A percentile compares a stretch with the other conserved stretches of the same genome.
These are phyloP conservation scores for Echinochloa phyllopogon DNA, from an alignment of 176 grass and related monocot genomes.

Conservation along the genomic window DNA sequence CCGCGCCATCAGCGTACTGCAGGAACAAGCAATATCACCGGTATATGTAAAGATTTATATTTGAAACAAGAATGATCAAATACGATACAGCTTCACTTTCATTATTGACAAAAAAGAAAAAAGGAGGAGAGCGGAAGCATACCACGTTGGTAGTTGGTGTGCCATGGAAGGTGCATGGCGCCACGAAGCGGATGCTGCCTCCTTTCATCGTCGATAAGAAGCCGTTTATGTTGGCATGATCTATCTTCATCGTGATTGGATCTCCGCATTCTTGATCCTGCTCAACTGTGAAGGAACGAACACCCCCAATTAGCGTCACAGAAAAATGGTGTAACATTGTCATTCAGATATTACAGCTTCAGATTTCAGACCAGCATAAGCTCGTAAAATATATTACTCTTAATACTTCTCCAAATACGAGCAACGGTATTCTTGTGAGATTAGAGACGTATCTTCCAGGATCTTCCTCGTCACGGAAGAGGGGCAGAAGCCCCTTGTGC, in stretches of 20 bases:
- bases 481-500: conserved; percentile 63
- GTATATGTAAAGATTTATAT: background rate
- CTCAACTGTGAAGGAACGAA: conserved; percentile 64
- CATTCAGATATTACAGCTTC: background rate
- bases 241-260: conserved; percentile 71
- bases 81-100: background rate
- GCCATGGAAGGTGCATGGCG: conserved; percentile 65
- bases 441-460: conserved; percentile 73
- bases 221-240: conserved; percentile 44
- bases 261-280: conserved; percentile 61
- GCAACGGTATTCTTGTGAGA: background rate
- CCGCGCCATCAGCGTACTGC: conserved; percentile 17
- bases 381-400: too few species aligned
- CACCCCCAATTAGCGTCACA: background rate
- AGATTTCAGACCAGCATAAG: background rate
- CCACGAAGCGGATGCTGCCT: conserved; percentile 52
- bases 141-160: background rate
- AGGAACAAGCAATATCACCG: background rate
- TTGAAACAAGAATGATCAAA: too few species aligned
- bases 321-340: background rate
- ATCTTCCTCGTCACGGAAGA: conserved; percentile 34
- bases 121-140: background rate
- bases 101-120: background rate
- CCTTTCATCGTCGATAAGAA: conserved; percentile 49
- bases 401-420: too few species aligned